Conservation (phyloP, 345 rosid species). For the Sisymbrium altissimum region DNA sequence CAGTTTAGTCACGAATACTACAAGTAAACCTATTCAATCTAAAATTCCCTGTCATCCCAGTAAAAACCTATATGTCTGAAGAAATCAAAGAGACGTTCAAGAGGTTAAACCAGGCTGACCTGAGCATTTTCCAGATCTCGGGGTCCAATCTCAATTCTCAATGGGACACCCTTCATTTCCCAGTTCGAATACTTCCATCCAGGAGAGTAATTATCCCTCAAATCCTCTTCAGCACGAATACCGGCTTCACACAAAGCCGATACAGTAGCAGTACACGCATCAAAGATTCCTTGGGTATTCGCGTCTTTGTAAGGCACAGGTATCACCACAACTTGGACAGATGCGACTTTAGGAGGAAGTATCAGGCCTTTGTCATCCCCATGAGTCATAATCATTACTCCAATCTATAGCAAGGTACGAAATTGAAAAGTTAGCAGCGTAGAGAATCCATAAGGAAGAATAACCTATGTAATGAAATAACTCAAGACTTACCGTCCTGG, state of each 20-base stretch:
- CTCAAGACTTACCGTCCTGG: constrained; percentile 36
- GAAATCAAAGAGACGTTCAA: background rate
- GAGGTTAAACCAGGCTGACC: constrained; percentile 38
- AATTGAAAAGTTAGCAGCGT: background rate
- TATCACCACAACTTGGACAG: background rate
- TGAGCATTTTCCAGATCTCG: constrained; percentile 78
- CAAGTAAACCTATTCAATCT: background rate
- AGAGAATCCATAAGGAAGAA: background rate
- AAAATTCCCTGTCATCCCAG: background rate
- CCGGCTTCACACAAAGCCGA: constrained; percentile 65
- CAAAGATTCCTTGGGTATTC: constrained; percentile 64
- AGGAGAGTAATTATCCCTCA: constrained; percentile 89
- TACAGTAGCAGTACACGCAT: constrained; percentile 80
- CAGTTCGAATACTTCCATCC: constrained; percentile 98
- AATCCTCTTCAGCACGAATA: constrained; percentile 70
- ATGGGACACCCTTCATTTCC: constrained; percentile 98
- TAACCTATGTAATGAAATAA: background rate
- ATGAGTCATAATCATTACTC: background rate
- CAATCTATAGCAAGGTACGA: no score
- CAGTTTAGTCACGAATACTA: background rate
- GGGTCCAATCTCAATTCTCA: constrained; percentile 97
- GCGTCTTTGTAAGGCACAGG: constrained; percentile 2
- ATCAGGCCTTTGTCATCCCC: background rate
- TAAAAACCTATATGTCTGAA: background rate
- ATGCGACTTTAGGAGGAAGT: background rate